A percentile compares a stretch with the other conserved stretches of the same genome.
Conservation (phyloP, 2,329 filamentous ascomycete genomes). For the Cryphonectria carpinicola region DNA sequence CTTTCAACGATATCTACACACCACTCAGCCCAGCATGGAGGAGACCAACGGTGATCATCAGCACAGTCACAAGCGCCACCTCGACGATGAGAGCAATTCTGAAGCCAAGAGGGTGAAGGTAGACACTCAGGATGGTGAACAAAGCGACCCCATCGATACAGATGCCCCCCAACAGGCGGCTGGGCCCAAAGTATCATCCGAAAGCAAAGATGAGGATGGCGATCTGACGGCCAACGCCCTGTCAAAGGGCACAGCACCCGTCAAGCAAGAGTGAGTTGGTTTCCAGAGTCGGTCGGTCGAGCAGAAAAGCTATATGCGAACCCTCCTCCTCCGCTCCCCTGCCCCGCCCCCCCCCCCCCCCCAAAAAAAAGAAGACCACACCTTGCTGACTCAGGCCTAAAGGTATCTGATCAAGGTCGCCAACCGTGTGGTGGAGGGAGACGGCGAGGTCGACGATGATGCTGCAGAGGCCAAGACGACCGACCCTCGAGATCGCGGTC, state of each 20-base stretch:
- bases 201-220: constrained; percentile 21
- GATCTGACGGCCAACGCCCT: constrained; percentile 29
- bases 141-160: constrained; percentile 4
- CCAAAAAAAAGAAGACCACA: not conserved
- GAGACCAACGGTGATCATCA: constrained; percentile 24
- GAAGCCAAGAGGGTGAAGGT: constrained; percentile 63
- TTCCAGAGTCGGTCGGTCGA: constrained; percentile 16
- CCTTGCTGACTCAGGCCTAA: constrained; percentile 27
- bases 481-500: constrained; percentile 34
- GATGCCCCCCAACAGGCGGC: constrained; percentile 12
- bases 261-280: constrained; percentile 70
- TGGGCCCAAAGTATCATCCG: not conserved
- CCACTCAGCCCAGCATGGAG: constrained; percentile 18
- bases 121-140: constrained; percentile 37
- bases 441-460: constrained; percentile 48
- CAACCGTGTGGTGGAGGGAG: constrained; percentile 31
- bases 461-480: constrained; percentile 50
- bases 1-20: not conserved
- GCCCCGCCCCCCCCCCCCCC: no score
- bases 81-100: constrained; percentile 35
- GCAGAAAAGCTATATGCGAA: not conserved
- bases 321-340: no score
- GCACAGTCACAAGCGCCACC: constrained; percentile 25
- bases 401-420: constrained; percentile 49
- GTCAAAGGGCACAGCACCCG: constrained; percentile 52